These are phyloP conservation scores for Trichosporon faecale DNA, from an alignment of 1,284 basidiomycete genomes.

Conservation along the genomic window DNA sequence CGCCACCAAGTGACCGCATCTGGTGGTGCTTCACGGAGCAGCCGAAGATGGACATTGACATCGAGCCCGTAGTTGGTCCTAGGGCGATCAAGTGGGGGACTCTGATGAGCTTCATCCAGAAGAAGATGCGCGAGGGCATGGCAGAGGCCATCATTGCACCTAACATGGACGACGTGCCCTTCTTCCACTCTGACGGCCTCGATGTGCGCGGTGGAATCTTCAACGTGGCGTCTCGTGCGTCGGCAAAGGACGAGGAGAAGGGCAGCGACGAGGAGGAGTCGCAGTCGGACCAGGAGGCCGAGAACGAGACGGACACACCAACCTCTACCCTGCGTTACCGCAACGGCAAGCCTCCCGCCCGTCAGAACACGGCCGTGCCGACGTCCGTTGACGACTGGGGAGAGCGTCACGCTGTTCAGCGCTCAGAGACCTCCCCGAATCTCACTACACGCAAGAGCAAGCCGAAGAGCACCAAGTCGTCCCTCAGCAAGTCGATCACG, in stretches of 20 bases:
- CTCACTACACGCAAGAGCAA: constrained; percentile 6
- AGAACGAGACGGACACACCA: not conserved
- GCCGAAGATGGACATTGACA: constrained; percentile 81
- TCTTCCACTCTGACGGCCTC: constrained; percentile 75
- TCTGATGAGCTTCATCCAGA: constrained; percentile 85
- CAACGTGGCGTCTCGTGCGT: constrained; percentile 61
- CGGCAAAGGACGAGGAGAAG: constrained; percentile 31
- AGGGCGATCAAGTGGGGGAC: constrained; percentile 58
- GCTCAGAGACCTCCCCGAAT: constrained; percentile 18
- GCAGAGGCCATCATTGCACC: constrained; percentile 90
- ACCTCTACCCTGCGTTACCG: not conserved
- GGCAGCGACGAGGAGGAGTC: not conserved
- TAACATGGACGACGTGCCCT: constrained; percentile 96
- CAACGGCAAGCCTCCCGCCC: not conserved
- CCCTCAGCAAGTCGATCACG: not conserved
- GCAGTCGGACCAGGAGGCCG: not conserved
- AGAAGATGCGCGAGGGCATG: constrained; percentile 84
- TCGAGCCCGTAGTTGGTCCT: constrained; percentile 90
- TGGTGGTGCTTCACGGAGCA: constrained; percentile 97
- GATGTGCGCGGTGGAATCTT: constrained; percentile 83
- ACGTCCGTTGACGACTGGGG: not conserved
- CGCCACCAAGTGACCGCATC: constrained; percentile 90
- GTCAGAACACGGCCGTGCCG: not conserved
- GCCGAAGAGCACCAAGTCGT: not conserved
- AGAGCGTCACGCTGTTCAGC: constrained; percentile 12